Conservation (phyloP, 2,329 filamentous ascomycete genomes). For the Penicillium freii region DNA sequence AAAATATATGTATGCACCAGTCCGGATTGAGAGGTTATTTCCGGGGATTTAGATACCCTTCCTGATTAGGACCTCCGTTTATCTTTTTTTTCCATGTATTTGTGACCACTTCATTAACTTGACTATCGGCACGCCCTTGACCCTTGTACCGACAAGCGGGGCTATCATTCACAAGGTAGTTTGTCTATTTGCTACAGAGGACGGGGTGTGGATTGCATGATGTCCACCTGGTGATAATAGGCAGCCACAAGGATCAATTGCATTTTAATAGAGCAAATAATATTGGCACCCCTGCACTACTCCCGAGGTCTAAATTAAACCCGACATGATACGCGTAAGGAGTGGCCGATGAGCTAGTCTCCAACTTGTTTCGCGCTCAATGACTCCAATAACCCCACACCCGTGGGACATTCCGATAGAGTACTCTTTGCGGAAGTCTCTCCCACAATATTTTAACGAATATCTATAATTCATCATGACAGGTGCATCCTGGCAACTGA, state of each 20-base stretch:
- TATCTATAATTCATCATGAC: constrained; percentile 15
- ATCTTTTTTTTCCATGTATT: too few species aligned
- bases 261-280: not conserved
- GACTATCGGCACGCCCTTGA: not conserved
- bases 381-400: constrained; percentile 18
- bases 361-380: too few species aligned
- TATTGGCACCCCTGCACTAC: not conserved
- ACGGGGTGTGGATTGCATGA: not conserved
- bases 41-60: not conserved
- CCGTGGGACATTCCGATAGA: too few species aligned
- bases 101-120: not conserved
- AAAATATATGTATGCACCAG: too few species aligned
- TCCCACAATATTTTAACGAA: not conserved
- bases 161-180: too few species aligned
- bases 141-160: too few species aligned
- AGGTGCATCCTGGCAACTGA: constrained; percentile 47
- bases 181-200: not conserved
- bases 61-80: not conserved
- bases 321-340: not conserved
- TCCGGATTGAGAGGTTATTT: not conserved
- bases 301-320: not conserved
- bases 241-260: not conserved
- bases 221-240: not conserved
- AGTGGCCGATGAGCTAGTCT: not conserved
- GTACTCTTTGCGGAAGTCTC: not conserved